phyloP scores from a whole-genome alignment of 73 alveolate species.

The Paramecium sonneborni region DNA sequence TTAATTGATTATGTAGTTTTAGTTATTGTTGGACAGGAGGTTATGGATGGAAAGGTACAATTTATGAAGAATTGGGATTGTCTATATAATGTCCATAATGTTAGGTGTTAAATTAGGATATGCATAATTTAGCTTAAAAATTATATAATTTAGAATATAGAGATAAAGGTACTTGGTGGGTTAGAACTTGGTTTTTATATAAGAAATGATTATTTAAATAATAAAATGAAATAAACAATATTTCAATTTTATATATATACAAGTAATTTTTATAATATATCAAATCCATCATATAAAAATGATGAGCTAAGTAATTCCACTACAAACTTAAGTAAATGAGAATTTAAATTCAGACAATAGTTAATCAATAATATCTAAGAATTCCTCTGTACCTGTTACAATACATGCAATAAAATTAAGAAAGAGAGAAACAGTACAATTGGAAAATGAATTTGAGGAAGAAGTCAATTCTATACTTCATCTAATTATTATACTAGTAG shows the following conservation, averaged over 20 bases:
- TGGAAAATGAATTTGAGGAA: not conserved
- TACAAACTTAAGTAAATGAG: not conserved
- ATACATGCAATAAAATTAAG: not conserved
- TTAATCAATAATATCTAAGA: not conserved
- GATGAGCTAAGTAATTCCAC: not conserved
- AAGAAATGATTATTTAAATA: not conserved
- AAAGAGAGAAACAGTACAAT: not conserved
- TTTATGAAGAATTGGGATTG: not conserved
- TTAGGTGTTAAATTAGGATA: not conserved
- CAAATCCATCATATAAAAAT: not conserved
- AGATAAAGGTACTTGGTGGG: slow-evolving; percentile 61
- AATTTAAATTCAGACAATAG: slow-evolving; percentile 22
- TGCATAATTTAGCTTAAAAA: slow-evolving; percentile 27
- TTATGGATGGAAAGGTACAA: slow-evolving; percentile 48
- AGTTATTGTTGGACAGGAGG: slow-evolving; percentile 57
- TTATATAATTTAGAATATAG: slow-evolving; percentile 20
- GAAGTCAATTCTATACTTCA: slow-evolving; percentile 5
- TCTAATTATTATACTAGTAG: not conserved
- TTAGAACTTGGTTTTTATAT: slow-evolving; percentile 41
- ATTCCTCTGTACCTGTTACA: not conserved
- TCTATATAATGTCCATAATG: not conserved
- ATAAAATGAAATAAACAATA: not conserved
- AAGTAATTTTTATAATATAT: not conserved
- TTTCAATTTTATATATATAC: not conserved
- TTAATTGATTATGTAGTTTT: not conserved